Percentiles rank a stretch among this genome's conserved stretches.
Conservation (phyloP, 2,329 filamentous ascomycete species). For the Aspergillus novoparasiticus region DNA sequence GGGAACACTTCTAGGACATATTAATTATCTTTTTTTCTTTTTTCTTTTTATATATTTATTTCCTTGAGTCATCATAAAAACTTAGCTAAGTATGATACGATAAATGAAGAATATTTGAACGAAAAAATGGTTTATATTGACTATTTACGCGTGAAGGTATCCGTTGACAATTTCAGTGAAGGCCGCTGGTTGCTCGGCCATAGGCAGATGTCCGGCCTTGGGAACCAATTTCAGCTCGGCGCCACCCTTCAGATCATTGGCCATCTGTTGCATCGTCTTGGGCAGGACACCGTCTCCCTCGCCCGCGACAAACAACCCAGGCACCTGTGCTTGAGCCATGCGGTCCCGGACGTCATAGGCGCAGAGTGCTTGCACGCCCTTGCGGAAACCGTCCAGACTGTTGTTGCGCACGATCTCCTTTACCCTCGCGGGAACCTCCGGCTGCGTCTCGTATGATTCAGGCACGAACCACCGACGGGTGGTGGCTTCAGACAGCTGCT, state of each 20-base stretch:
- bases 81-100: neutral
- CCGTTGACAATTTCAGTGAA: slow-evolving; percentile 66
- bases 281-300: slow-evolving; percentile 74
- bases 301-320: slow-evolving; percentile 70
- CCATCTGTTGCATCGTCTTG: slow-evolving; percentile 78
- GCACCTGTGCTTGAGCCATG: slow-evolving; percentile 36
- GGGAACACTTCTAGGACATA: slow-evolving; percentile 6
- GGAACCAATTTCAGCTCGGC: slow-evolving; percentile 67
- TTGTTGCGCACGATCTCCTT: slow-evolving; percentile 71
- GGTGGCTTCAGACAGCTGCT: slow-evolving; percentile 68
- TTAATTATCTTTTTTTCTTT: neutral
- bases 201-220: slow-evolving; percentile 76
- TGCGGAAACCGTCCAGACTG: slow-evolving; percentile 73
- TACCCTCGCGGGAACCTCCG: slow-evolving; percentile 58
- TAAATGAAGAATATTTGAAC: neutral
- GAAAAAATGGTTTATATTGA: neutral
- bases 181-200: slow-evolving; percentile 72
- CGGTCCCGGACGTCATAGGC: slow-evolving; percentile 55
- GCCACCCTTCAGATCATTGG: slow-evolving; percentile 57
- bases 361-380: slow-evolving; percentile 68
- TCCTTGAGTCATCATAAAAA: neutral
- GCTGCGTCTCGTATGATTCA: slow-evolving; percentile 60
- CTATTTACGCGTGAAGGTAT: slow-evolving; percentile 51
- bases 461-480: slow-evolving; percentile 74
- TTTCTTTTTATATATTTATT: neutral